Percentiles rank a stretch among this genome's conserved stretches.
phyloP scores from a whole-genome alignment of 2,329 filamentous ascomycete species.

The Hypoxylon sp. region DNA sequence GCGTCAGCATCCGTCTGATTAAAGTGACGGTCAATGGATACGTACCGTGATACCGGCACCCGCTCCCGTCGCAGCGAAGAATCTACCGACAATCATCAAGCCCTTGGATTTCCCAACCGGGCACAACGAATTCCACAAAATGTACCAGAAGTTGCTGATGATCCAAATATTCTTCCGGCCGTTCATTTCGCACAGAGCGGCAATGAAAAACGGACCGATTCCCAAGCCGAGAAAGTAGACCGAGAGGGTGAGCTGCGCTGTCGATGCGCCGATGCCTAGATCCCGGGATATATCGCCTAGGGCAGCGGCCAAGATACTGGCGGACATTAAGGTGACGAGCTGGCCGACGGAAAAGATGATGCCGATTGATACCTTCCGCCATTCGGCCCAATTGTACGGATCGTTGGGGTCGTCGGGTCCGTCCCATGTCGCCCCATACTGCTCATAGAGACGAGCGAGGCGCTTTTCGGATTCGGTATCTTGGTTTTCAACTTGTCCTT shows the following conservation, averaged over 20 bases:
- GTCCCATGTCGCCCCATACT: constrained; percentile 44
- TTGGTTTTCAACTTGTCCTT: constrained; percentile 1
- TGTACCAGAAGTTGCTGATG: constrained; percentile 51
- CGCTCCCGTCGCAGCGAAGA: constrained; percentile 50
- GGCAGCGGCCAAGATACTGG: constrained; percentile 56
- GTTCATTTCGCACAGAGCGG: constrained; percentile 53
- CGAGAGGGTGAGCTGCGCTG: constrained; percentile 53
- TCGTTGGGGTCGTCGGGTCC: constrained; percentile 41
- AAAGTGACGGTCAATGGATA: not conserved
- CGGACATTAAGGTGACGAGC: constrained; percentile 55
- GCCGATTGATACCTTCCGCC: constrained; percentile 44
- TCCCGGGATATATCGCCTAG: constrained; percentile 53
- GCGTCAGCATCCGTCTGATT: not conserved
- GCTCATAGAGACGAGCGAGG: constrained; percentile 20
- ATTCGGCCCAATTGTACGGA: constrained; percentile 44
- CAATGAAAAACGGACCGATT: constrained; percentile 54
- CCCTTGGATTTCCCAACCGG: constrained; percentile 51
- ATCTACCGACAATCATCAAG: constrained; percentile 53
- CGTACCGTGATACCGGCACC: constrained; percentile 51
- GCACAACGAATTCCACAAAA: constrained; percentile 55
- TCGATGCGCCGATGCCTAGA: constrained; percentile 48
- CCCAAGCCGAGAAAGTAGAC: constrained; percentile 55
- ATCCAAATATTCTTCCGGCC: constrained; percentile 55
- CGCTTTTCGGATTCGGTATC: constrained; percentile 26
- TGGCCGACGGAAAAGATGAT: constrained; percentile 53